phyloP scores from a whole-genome alignment of 371 early-diverging fungal genomes.

The Lichtheimia hyalospora region DNA sequence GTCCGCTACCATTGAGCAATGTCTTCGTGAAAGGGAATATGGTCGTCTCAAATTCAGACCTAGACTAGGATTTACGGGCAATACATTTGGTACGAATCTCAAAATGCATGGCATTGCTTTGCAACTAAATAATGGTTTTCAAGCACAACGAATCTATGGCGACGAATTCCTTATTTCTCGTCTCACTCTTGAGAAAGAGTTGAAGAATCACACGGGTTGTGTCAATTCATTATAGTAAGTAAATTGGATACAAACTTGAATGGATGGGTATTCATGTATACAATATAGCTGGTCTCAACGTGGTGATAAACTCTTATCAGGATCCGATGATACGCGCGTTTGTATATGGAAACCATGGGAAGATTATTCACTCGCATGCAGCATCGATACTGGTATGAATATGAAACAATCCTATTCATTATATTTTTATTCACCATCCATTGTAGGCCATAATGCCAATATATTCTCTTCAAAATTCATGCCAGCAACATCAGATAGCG shows the following conservation, averaged over 20 bases:
- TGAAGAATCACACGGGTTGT: slow-evolving; percentile 74
- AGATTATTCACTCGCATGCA: slow-evolving; percentile 22
- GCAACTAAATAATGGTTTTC: neutral
- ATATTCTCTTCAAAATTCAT: slow-evolving; percentile 79
- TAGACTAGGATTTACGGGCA: neutral
- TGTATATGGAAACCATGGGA: slow-evolving; percentile 51
- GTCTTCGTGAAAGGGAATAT: slow-evolving; percentile 1
- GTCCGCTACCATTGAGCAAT: slow-evolving; percentile 6
- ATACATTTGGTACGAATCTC: slow-evolving; percentile 1
- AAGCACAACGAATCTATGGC: slow-evolving; percentile 30
- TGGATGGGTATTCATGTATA: neutral
- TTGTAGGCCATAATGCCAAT: slow-evolving; percentile 64
- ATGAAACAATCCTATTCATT: slow-evolving; percentile 5
- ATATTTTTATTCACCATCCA: neutral
- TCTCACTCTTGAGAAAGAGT: slow-evolving; percentile 33
- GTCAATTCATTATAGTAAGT: slow-evolving; percentile 72
- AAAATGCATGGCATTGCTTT: neutral
- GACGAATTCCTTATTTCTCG: slow-evolving; percentile 25
- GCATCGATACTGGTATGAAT: slow-evolving; percentile 20
- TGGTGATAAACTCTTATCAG: slow-evolving; percentile 60
- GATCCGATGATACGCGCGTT: slow-evolving; percentile 67
- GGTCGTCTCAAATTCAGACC: slow-evolving; percentile 1
- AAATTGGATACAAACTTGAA: slow-evolving; percentile 1
- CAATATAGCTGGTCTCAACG: slow-evolving; percentile 54
- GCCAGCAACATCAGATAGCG: slow-evolving; percentile 59